Base-by-base conservation (phyloP, 768 basidiomycete species). In the Lentinula sp. region DNA sequence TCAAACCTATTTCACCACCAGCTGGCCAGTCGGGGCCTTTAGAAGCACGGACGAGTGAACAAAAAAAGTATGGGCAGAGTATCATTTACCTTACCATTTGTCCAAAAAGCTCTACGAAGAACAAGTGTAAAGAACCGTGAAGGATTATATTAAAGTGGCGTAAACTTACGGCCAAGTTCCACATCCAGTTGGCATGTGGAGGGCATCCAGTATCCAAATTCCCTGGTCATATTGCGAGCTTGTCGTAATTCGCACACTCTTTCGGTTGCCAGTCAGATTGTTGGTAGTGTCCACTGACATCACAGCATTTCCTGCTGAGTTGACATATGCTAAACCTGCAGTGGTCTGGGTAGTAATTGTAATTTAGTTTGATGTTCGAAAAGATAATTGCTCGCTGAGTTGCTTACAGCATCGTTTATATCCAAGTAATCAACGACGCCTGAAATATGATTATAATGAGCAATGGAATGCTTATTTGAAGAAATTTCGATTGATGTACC, bases 251-350 rank as follows among this genome's bases (percentile, higher is more conserved):
- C 95, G 86, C 42, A 96, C 81, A 64, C 89, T 88, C 71, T 85
- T 80, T 62, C 95, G 84, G 58, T 81, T 88, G 43, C 71, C 81
- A n/a, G 80, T 67, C 36, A 95, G 88, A 16, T 73, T 80, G 9
- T 84, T 79, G 4, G 93, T 95, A 6, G 91, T 95, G 69, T 96
- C 93, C 28, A 96, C 87, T 37, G 84, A 78, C 93, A 98, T 95
- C 60, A 97, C 73, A 16, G 89, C 91, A 73, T 93, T 83, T 20
- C 91, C 91, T 9, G 78, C 79, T 23, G 67, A 63, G 68, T 92
- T 95, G 67, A 94, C 78, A 13, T 82, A 77, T 35, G 86, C 69
- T 35, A 98, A 79, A 52, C 83, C 53, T 46, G 55, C 50, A 36
- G 15, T 41, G 48, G 62, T 13, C 48, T 64, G 66, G n/a, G 20